Percentiles rank a stretch among this genome's conserved stretches.
Conservation (phyloP, 805 yeast genomes). For the Ogataea allantospora region DNA sequence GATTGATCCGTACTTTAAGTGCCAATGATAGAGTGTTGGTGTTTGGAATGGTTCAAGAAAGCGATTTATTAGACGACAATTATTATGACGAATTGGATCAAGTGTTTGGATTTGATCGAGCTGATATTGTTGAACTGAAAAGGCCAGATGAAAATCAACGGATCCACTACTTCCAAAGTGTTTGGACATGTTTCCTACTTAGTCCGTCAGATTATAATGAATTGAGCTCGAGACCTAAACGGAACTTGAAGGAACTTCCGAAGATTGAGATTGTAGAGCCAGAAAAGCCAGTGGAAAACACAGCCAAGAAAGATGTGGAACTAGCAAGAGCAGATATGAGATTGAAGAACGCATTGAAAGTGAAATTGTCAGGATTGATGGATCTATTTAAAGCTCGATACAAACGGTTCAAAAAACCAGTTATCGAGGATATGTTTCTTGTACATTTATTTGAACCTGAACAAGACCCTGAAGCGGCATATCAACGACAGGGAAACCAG, state of each 20-base stretch:
- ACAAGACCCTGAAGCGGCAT: conserved; percentile 36
- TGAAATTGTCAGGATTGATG: conserved; percentile 84
- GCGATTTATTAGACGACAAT: conserved; percentile 18
- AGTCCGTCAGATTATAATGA: conserved; percentile 74
- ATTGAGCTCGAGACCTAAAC: conserved; percentile 51
- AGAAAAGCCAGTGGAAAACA: not conserved
- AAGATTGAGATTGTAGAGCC: conserved; percentile 7
- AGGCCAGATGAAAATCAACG: conserved; percentile 50
- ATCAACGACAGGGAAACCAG: conserved; percentile 63
- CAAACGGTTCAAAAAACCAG: conserved; percentile 86
- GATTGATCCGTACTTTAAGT: conserved; percentile 63
- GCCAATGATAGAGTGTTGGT: conserved; percentile 73
- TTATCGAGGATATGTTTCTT: conserved; percentile 73
- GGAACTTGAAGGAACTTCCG: conserved; percentile 37
- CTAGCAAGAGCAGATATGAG: conserved; percentile 59
- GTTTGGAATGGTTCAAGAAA: conserved; percentile 63
- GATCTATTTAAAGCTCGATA: conserved; percentile 85
- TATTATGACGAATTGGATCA: conserved; percentile 45
- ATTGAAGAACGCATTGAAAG: conserved; percentile 78
- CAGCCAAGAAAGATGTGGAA: conserved; percentile 40
- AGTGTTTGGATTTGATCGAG: conserved; percentile 58
- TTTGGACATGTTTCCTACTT: conserved; percentile 56
- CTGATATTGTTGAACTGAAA: conserved; percentile 41
- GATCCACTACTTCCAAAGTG: conserved; percentile 49
- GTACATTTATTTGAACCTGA: conserved; percentile 75